A percentile compares a stretch with the other conserved stretches of the same genome.
These are phyloP conservation scores for Zangia roseola DNA, from an alignment of 768 basidiomycete species.

Conservation along the genomic window DNA sequence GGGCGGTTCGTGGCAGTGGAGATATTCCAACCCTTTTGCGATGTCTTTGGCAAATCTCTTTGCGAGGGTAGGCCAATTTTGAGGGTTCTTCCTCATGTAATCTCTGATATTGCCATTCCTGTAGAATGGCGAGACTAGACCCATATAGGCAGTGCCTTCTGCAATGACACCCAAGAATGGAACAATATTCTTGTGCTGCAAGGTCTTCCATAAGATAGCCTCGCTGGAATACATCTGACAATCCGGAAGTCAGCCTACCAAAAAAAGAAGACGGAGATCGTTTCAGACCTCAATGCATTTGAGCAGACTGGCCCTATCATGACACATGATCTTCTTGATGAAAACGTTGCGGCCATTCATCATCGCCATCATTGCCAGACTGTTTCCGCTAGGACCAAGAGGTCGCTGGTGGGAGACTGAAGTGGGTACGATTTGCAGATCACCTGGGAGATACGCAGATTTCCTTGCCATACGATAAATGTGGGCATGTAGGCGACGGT, in stretches of 20 bases:
- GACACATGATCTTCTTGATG: constrained; percentile 25
- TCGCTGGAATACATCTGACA: constrained; percentile 24
- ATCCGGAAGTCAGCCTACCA: background rate
- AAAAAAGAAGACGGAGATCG: background rate
- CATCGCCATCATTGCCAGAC: constrained; percentile 18
- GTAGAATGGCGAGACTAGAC: constrained; percentile 27
- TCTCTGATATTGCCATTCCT: constrained; percentile 18
- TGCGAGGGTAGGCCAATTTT: constrained; percentile 7
- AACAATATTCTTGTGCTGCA: constrained; percentile 27
- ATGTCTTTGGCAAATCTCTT: constrained; percentile 12
- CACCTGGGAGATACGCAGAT: constrained; percentile 21
- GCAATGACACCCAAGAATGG: constrained; percentile 22
- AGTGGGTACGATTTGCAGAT: constrained; percentile 9
- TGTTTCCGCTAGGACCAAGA: constrained; percentile 18
- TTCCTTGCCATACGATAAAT: constrained; percentile 32
- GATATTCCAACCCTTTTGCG: constrained; percentile 21
- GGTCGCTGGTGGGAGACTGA: background rate
- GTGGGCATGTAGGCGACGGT: constrained; percentile 15
- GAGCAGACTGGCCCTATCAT: background rate
- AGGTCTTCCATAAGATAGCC: constrained; percentile 27
- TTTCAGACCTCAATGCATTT: constrained; percentile 14
- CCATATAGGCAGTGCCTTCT: constrained; percentile 5
- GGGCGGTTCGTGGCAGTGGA: constrained; percentile 25
- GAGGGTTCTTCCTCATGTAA: background rate
- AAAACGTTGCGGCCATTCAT: constrained; percentile 16